Base-by-base conservation (phyloP, 805 yeast species). In the Yarrowia deformans region DNA sequence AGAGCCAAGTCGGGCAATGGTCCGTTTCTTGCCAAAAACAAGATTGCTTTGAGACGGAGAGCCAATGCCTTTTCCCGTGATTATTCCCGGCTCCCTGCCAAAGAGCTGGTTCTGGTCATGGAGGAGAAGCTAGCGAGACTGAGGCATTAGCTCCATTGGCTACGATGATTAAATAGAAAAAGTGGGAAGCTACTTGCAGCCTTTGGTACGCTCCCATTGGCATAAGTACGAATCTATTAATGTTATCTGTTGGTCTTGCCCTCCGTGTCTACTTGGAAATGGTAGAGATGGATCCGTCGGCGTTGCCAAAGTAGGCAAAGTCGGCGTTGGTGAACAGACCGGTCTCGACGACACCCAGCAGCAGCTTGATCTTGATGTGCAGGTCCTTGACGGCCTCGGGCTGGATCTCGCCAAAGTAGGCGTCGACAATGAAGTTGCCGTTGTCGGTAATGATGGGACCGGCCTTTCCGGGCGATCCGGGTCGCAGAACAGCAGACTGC, bases 371-470 rank as follows among this genome's bases (percentile, higher is more conserved):
- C 74, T 86, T 78, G 43, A 77, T 71, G 77, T 93, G 93, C 73
- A 95, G 84, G 13, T 73, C 74, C 40, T 74, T 77, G 23, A 87
- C 85, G 68, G 81, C 77, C 12, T 58, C 67, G 46, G 81, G 81
- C 52, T 81, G 78, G 66, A 95, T 87, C 70, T 84, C 85, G 52
- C 97, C 98, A 76, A 95, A 94, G 77, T 93, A 91, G 40, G 97
- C 97, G 79, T 95, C 99, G 71, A 95, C 86, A 72, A 95, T 84
- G 77, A 93, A 91, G 79, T 93, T 95, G 79, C 93, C 93, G 80
- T 95, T 95, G 79, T 95, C 99, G 39, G 99, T 94, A 72, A 95
- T 90, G 29, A 93, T 88, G 12, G 99, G 98, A 35, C 99, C 99
- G 10, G 99, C 99, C 80, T 95, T 95, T 37, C 96, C 93, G 63